These are phyloP conservation scores for Paramecium sonneborni DNA, from an alignment of 73 alveolate species.

Conservation along the genomic window DNA sequence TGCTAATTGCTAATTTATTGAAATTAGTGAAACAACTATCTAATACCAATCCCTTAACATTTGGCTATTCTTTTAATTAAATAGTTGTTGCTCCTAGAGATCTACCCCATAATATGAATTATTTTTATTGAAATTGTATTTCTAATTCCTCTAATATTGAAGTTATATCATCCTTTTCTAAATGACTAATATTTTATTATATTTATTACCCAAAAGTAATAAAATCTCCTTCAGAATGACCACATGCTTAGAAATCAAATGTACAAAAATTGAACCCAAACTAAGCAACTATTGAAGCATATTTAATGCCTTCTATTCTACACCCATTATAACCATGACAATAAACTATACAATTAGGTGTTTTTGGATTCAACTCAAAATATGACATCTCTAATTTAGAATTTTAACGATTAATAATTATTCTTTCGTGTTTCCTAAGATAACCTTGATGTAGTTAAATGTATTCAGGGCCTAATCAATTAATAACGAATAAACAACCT, in stretches of 20 bases:
- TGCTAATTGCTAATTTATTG: not conserved
- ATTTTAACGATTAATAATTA: not conserved
- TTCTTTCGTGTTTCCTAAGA: not conserved
- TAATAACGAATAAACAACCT: not conserved
- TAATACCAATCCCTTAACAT: not conserved
- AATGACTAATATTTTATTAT: not conserved
- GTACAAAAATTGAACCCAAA: constrained; percentile 25
- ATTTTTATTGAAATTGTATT: not conserved
- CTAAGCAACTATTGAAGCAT: not conserved
- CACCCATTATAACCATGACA: constrained; percentile 53
- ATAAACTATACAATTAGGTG: not conserved
- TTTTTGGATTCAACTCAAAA: constrained; percentile 3
- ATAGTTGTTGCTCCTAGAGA: constrained; percentile 47
- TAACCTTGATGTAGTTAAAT: not conserved
- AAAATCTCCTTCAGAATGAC: constrained; percentile 32
- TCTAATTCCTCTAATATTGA: not conserved
- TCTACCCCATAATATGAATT: constrained; percentile 31
- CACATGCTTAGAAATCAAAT: constrained; percentile 43
- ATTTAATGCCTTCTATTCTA: constrained; percentile 9
- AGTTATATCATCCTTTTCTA: constrained; percentile 1
- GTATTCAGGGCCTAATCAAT: not conserved
- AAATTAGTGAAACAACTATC: constrained; percentile 19
- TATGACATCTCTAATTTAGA: not conserved
- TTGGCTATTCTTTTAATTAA: not conserved
- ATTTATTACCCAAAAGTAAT: constrained; percentile 7